Evolutionary conservation across 2,329 filamentous ascomycete genomes (phyloP), one percentile per base, ranked within the genome.

Genomic region (Tolypocladium sp.): DNA sequence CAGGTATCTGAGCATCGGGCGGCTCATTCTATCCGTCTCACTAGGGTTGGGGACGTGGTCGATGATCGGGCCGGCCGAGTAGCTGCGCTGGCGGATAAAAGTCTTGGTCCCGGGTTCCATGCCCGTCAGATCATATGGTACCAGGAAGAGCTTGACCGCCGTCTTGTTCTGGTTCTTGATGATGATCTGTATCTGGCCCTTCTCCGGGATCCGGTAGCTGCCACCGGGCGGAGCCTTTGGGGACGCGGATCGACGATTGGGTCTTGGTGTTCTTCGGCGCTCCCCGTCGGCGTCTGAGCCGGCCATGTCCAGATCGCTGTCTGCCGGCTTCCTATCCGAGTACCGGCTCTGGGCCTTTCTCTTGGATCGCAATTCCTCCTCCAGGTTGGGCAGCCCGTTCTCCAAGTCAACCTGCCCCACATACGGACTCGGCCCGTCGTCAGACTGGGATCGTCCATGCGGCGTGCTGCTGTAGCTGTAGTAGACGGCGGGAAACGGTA

Each of bases 101-200:
- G 94, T 99, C 73, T 97, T 97, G 20, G 91, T 95, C 0, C 92
- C 92, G 0, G 91, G 84, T 62, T 94, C 89, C 93, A 99, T 99
- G 57, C 91, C 93, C 1, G 85, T 82, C 1, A 99, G 79, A 70
- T 97, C 92, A 66, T 97, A 99, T 0, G 93, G 94, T 3, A 99
- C 85, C 30, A 97, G 80, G 66, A 97, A 97, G 0, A 99, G 79
- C 72, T 99, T 97, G 58, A 97, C 93, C 1, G 94, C 94, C 4
- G 94, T 97, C 71, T 97, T 97, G 76, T 97, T 96, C 20, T 92
- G 93, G 67, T 97, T 99, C 72, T 97, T 97, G 71, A 99, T 91
- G 62, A 99, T 88, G 63, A 99, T 96, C 68, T 99, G 94, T 17
- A 99, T 79, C 73, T 97, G 94, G 0, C 94, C 94, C 71, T 92